A percentile compares a stretch with the other conserved stretches of the same genome.
Conservation (phyloP, 1,284 basidiomycete species). For the Cutaneotrichosporon sp. region DNA sequence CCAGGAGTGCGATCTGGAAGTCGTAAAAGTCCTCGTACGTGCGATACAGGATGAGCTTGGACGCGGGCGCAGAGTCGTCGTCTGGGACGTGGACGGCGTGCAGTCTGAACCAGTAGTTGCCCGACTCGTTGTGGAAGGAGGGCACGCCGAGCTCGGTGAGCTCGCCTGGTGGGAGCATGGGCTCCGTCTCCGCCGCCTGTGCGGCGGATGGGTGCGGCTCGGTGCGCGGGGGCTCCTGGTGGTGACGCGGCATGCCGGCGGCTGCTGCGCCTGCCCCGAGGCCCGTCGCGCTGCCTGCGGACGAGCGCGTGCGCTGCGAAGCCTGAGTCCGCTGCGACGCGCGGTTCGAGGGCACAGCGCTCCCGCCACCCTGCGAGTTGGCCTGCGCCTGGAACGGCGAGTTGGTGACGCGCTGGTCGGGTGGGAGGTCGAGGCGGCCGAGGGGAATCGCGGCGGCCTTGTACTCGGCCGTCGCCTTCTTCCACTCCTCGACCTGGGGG, state of each 20-base stretch:
- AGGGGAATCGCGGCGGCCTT: constrained; percentile 95
- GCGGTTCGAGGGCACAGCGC: not conserved
- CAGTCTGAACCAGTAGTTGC: constrained; percentile 96
- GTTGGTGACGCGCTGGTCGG: constrained; percentile 50
- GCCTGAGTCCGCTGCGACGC: constrained; percentile 36
- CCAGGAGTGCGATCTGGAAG: constrained; percentile 87
- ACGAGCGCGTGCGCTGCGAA: constrained; percentile 20
- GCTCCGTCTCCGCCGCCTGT: constrained; percentile 34
- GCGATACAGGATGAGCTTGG: constrained; percentile 86
- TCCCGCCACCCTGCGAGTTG: constrained; percentile 1
- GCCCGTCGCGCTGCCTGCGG: not conserved
- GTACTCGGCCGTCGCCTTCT: constrained; percentile 89
- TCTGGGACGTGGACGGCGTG: constrained; percentile 86
- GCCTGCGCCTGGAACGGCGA: constrained; percentile 29
- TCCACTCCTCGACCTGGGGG: constrained; percentile 98
- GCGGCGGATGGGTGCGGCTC: not conserved
- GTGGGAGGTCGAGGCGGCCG: constrained; percentile 75
- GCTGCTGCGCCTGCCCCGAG: not conserved
- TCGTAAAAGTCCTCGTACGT: constrained; percentile 99
- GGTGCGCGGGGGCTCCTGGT: not conserved
- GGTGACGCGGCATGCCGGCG: not conserved
- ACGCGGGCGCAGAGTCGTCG: constrained; percentile 63
- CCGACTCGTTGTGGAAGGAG: constrained; percentile 94
- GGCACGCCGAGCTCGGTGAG: constrained; percentile 87
- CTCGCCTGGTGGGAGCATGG: constrained; percentile 71